Evolutionary conservation across 495 filamentous ascomycete genomes (phyloP).

Genomic region (Aspergillus biplanus): DNA sequence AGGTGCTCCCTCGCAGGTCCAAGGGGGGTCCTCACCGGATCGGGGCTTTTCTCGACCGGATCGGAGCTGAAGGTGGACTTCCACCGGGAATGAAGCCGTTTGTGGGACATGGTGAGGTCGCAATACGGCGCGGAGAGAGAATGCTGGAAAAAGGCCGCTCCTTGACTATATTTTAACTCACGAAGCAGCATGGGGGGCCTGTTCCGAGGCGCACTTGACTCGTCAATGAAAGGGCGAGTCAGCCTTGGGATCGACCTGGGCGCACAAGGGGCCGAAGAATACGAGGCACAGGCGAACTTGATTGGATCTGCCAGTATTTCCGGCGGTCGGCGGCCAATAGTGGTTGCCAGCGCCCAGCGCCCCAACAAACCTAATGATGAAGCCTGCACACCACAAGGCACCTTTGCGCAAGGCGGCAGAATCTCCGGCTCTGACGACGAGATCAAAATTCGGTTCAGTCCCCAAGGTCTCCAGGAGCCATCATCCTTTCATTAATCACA

Average conservation of each 20-base stretch:
- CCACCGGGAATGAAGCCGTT: background rate
- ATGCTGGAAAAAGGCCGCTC: background rate
- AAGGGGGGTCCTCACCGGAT: background rate
- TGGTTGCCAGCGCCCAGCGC: background rate
- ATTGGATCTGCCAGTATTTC: too few species aligned
- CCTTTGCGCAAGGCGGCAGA: background rate
- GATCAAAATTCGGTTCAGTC: background rate
- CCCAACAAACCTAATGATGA: background rate
- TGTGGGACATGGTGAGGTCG: conserved; percentile 8
- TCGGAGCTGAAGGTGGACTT: conserved; percentile 1
- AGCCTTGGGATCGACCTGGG: conserved; percentile 1
- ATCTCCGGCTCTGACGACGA: background rate
- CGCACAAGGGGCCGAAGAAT: background rate
- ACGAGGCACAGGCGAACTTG: background rate
- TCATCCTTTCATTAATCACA: background rate
- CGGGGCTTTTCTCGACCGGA: background rate
- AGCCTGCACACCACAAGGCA: conserved; percentile 2
- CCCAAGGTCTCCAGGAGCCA: background rate
- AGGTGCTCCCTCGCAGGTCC: conserved; percentile 13
- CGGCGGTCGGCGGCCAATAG: too few species aligned
- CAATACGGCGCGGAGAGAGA: background rate
- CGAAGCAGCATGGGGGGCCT: background rate
- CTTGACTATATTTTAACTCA: background rate
- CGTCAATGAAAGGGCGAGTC: background rate
- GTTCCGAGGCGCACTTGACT: background rate